These are phyloP conservation scores for Pichia pseudocactophila DNA, from an alignment of 805 yeast genomes.

Conservation along the genomic window DNA sequence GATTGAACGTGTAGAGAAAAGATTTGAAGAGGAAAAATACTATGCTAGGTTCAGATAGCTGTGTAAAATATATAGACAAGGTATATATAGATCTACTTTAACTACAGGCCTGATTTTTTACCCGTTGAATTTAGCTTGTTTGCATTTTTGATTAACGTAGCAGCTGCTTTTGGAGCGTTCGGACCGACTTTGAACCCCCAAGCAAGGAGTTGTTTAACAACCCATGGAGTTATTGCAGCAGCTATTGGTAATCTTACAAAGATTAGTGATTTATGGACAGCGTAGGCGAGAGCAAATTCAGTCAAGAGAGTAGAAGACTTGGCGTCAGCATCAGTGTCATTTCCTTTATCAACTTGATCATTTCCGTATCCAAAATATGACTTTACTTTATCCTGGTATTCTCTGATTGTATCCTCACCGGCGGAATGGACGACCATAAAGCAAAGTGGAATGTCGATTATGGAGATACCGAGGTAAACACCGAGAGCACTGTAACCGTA, in stretches of 20 bases:
- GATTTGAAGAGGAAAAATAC: constrained; percentile 69
- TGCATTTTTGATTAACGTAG: constrained; percentile 16
- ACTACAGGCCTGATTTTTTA: constrained; percentile 9
- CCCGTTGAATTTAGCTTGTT: constrained; percentile 32
- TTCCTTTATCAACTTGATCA: constrained; percentile 2
- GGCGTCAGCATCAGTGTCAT: constrained; percentile 12
- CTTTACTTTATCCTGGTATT: constrained; percentile 53
- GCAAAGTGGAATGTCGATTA: constrained; percentile 76
- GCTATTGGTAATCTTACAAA: constrained; percentile 82
- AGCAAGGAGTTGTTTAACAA: constrained; percentile 53
- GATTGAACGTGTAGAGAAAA: constrained; percentile 43
- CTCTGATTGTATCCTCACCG: constrained; percentile 75
- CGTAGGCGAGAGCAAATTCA: constrained; percentile 85
- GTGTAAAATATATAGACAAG: not conserved
- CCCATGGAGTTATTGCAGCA: constrained; percentile 82
- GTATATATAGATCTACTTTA: constrained; percentile 5
- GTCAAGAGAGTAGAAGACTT: constrained; percentile 47
- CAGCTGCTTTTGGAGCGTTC: constrained; percentile 26
- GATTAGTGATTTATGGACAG: constrained; percentile 80
- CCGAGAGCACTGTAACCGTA: constrained; percentile 91
- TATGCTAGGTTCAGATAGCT: constrained; percentile 47
- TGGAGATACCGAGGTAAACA: constrained; percentile 65
- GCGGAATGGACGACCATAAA: constrained; percentile 74
- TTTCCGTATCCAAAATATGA: constrained; percentile 43
- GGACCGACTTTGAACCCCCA: constrained; percentile 78